Evolutionary conservation across 2,329 filamentous ascomycete genomes (phyloP).

Genomic region (Botrytis elliptica): DNA sequence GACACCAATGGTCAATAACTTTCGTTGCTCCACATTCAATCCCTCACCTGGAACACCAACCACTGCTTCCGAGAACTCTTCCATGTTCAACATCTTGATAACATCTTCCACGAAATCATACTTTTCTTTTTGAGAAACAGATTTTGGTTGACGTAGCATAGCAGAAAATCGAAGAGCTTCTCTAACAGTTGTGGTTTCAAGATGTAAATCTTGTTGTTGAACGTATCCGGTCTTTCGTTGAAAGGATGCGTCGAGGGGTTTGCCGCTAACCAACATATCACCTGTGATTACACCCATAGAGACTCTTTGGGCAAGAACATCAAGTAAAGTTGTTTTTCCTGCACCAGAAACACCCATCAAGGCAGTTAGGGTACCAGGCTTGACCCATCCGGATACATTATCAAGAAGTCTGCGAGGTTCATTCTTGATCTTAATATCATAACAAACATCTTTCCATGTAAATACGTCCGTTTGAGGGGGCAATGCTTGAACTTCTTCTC

Average conservation of each 20-base stretch:
- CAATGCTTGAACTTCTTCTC: conserved; percentile 33
- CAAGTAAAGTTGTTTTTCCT: conserved; percentile 82
- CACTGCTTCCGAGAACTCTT: conserved; percentile 85
- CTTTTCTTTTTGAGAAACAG: conserved; percentile 73
- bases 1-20: conserved; percentile 90
- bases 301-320: conserved; percentile 76
- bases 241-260: conserved; percentile 59
- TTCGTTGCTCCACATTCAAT: conserved; percentile 68
- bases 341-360: conserved; percentile 74
- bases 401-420: conserved; percentile 65
- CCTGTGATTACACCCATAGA: conserved; percentile 88
- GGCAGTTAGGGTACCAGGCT: conserved; percentile 67
- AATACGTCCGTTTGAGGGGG: conserved; percentile 38
- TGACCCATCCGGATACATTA: conserved; percentile 71
- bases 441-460: conserved; percentile 54
- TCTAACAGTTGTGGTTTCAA: conserved; percentile 74
- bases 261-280: conserved; percentile 58
- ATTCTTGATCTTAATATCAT: conserved; percentile 70
- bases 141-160: conserved; percentile 77
- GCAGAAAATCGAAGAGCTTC: conserved; percentile 84
- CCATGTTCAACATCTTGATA: conserved; percentile 87
- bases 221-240: conserved; percentile 92
- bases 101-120: conserved; percentile 86
- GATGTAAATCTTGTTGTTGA: conserved; percentile 89
- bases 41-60: conserved; percentile 90